Base-by-base conservation (phyloP, 1,284 basidiomycete genomes). In the Xanthoconium separans region DNA sequence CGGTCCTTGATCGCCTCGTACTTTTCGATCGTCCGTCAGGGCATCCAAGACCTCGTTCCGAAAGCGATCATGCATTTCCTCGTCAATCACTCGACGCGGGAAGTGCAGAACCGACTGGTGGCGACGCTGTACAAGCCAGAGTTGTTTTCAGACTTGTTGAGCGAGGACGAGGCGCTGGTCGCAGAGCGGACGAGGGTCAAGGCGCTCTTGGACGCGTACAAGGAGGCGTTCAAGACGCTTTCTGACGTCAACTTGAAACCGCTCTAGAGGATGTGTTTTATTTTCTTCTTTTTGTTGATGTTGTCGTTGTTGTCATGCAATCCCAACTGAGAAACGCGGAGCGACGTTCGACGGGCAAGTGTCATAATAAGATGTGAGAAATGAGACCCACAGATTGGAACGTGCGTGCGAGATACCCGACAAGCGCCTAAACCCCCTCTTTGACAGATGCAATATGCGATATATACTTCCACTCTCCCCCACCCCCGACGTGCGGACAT, bases 41-140 rank as follows among this genome's bases (percentile, higher is more conserved):
- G 89, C 65, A 98, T 99, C 61, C 93, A 98, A 68, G 97, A 99
- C 71, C 81, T 98, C 57, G 85, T 99, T 18, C 97, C 97, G 36
- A 99, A 99, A 75, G 92, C 94, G 18, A 88, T 95, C 75, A 95
- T 95, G 92, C 93, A 95, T 74, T 83, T 95, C 65, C 81, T 98
- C 60, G 96, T 99, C 68, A 99, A 98, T 75, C 84, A 93, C 69
- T 95, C 94, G n/a, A 88, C 93, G 45, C 92, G 98, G 68, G 89
- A 93, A 27, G 93, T 99, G 36, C 97, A 99, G 76, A 97, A 98
- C 71, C 83, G 96, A 22, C 80, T 99, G 31, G 97, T 99, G 29
- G 85, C 93, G 27, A 79, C 87, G 50, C 72, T 99, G 60, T 99
- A 99, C 80, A 98, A 95, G 74, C 94, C 93, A 0, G 91, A 95